phyloP scores from a whole-genome alignment of 176 grass and related monocot genomes.

The Eleusine coracana region DNA sequence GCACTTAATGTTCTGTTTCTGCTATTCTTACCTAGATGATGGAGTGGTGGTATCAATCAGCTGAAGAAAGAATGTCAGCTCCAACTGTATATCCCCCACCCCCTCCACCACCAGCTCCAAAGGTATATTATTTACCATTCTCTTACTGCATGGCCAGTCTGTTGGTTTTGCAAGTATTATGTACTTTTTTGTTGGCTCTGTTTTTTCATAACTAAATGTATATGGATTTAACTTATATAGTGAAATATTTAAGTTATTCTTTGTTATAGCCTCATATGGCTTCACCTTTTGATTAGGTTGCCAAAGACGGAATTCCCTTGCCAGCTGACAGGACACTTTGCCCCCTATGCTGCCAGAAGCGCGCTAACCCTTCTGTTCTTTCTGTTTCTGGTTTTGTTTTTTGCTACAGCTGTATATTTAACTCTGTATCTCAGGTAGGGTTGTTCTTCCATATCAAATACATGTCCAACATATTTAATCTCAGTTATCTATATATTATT shows the following conservation, averaged over 20 bases:
- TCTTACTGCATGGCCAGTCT: neutral
- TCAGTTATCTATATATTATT: constrained; percentile 1
- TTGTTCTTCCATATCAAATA: constrained; percentile 27
- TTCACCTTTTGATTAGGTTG: constrained; percentile 58
- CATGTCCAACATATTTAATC: neutral
- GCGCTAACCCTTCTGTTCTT: constrained; percentile 86
- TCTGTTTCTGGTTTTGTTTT: constrained; percentile 98
- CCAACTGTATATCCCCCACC: constrained; percentile 93
- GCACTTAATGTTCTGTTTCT: constrained; percentile 39
- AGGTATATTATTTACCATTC: constrained; percentile 42
- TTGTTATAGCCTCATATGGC: constrained; percentile 18
- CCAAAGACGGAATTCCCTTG: constrained; percentile 81
- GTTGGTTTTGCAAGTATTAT: constrained; percentile 18
- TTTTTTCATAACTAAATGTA: neutral
- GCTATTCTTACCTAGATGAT: constrained; percentile 75
- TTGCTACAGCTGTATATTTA: constrained; percentile 97
- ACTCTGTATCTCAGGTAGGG: constrained; percentile 85
- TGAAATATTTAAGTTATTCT: neutral
- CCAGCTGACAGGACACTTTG: constrained; percentile 67
- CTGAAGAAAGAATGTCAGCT: constrained; percentile 97
- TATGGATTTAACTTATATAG: neutral
- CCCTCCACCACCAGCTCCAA: constrained; percentile 79
- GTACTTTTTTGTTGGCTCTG: neutral
- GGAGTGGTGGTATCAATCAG: constrained; percentile 99
- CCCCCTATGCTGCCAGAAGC: constrained; percentile 87